Evolutionary conservation across 73 alveolate species (phyloP).

Genomic region (Symbiodinium natans): DNA sequence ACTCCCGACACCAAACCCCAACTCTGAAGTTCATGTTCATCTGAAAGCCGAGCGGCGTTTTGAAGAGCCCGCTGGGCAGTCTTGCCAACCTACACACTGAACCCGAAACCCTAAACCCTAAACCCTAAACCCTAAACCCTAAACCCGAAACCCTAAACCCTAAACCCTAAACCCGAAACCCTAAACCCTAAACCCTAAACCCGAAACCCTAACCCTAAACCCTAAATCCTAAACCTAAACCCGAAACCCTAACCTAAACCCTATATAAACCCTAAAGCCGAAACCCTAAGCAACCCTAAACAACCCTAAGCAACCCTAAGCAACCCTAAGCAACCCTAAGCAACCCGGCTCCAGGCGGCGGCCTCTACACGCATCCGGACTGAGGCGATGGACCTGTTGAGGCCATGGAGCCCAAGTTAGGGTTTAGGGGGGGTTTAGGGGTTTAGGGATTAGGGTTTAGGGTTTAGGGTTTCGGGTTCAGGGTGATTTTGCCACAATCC

Average conservation of each 20-base stretch:
- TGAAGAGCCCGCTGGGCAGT: too few relatives aligned
- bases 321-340: too few relatives aligned
- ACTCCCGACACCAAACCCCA: too few relatives aligned
- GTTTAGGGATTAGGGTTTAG: neutral
- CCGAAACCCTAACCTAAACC: too few relatives aligned
- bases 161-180: neutral
- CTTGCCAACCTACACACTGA: too few relatives aligned
- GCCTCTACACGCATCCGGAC: conserved; percentile 46
- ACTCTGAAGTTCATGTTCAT: too few relatives aligned
- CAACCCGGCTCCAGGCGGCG: conserved; percentile 50
- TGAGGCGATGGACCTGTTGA: conserved; percentile 41
- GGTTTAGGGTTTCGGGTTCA: neutral
- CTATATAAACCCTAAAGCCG: too few relatives aligned
- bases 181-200: neutral
- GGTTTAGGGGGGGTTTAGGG: too few relatives aligned
- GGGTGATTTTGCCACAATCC: too few relatives aligned
- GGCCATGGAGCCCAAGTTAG: neutral
- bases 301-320: too few relatives aligned
- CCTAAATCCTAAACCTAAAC: neutral
- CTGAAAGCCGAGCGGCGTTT: too few relatives aligned
- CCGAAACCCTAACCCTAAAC: neutral
- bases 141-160: neutral
- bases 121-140: neutral
- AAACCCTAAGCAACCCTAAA: too few relatives aligned
- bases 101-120: neutral